phyloP scores from a whole-genome alignment of 108 stramenopile genomes.

The Fistulifera pelliculosa region DNA sequence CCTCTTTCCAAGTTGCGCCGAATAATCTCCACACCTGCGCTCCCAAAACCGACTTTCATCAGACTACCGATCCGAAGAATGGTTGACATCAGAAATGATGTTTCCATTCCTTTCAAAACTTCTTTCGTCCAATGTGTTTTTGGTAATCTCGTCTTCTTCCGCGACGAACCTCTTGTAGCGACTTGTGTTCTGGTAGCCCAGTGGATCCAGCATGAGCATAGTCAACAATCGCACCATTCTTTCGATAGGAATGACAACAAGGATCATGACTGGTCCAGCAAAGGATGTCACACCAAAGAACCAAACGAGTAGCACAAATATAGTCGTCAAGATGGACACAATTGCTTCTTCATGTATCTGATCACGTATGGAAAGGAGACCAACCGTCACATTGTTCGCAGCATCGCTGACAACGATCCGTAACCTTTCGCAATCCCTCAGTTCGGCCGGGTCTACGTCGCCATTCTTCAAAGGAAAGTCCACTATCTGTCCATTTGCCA shows the following conservation, averaged over 20 bases:
- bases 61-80: conserved; percentile 86
- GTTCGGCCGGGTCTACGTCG: conserved; percentile 8
- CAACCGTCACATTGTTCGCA: conserved; percentile 19
- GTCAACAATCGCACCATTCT: conserved; percentile 60
- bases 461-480: conserved; percentile 17
- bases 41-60: conserved; percentile 94
- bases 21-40: conserved; percentile 91
- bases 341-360: conserved; percentile 16
- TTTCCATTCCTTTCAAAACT: conserved; percentile 70
- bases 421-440: conserved; percentile 50
- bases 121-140: conserved; percentile 64
- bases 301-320: conserved; percentile 63
- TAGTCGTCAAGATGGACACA: conserved; percentile 35
- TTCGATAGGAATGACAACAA: conserved; percentile 77
- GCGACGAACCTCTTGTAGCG: conserved; percentile 48
- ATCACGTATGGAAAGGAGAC: conserved; percentile 33
- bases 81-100: conserved; percentile 79
- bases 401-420: conserved; percentile 25
- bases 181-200: conserved; percentile 65
- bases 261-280: conserved; percentile 60
- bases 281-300: conserved; percentile 64
- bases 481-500: conserved; percentile 11
- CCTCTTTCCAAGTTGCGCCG: conserved; percentile 73
- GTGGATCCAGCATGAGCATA: conserved; percentile 74
- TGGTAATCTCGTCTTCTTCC: conserved; percentile 49